These are phyloP conservation scores for Rhizophagus prolifer DNA, from an alignment of 192 early-diverging fungal species.

Conservation along the genomic window DNA sequence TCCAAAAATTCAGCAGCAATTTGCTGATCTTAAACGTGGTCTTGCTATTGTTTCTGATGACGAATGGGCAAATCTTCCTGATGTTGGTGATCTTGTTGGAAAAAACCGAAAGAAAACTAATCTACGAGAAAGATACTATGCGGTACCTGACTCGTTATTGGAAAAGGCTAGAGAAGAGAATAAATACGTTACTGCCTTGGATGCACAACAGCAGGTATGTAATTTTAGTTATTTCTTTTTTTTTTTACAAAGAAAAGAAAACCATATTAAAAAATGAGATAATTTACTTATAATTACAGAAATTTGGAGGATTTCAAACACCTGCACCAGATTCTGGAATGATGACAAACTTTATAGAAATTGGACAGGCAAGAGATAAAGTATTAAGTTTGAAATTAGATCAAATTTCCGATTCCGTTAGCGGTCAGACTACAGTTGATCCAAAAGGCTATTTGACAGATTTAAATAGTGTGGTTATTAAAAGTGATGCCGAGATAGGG, in stretches of 20 bases:
- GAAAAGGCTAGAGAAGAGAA: slow-evolving; percentile 54
- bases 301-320: slow-evolving; percentile 60
- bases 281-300: not conserved
- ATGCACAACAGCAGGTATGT: slow-evolving; percentile 54
- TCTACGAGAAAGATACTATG: slow-evolving; percentile 51
- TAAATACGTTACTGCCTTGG: slow-evolving; percentile 57
- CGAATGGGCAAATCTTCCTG: slow-evolving; percentile 81
- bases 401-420: slow-evolving; percentile 84
- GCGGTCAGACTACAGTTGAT: slow-evolving; percentile 88
- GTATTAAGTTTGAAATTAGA: slow-evolving; percentile 91
- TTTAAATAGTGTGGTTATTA: slow-evolving; percentile 78
- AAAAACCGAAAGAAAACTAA: slow-evolving; percentile 70
- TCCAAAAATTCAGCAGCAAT: slow-evolving; percentile 85
- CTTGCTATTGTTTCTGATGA: slow-evolving; percentile 73
- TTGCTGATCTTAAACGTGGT: slow-evolving; percentile 87
- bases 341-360: slow-evolving; percentile 85
- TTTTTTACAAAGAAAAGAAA: too few relatives aligned
- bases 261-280: not conserved
- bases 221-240: not conserved
- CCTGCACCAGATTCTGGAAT: slow-evolving; percentile 58
- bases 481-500: slow-evolving; percentile 77
- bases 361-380: slow-evolving; percentile 90
- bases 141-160: slow-evolving; percentile 65
- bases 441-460: slow-evolving; percentile 96
- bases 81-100: slow-evolving; percentile 83